Conservation (phyloP, 2,329 filamentous ascomycete genomes). For the Tolypocladium pustulatum region DNA sequence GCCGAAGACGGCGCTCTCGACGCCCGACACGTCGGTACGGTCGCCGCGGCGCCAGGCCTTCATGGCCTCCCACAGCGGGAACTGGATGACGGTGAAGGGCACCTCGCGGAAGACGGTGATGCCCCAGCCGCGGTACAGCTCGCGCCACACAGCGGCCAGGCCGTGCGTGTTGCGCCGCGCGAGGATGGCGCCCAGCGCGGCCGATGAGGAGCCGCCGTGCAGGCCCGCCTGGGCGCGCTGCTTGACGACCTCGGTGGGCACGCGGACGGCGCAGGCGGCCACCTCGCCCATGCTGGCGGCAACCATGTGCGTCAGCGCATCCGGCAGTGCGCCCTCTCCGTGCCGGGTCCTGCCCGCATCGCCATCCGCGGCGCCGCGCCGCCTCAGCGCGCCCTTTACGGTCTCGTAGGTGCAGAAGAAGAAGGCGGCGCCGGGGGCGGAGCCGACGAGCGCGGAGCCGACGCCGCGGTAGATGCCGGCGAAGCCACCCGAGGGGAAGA, state of each 20-base stretch:
- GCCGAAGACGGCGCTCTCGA: slow-evolving; percentile 77
- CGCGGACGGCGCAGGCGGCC: slow-evolving; percentile 81
- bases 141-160: slow-evolving; percentile 55
- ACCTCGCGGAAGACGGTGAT: slow-evolving; percentile 95
- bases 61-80: slow-evolving; percentile 91
- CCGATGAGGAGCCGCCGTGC: slow-evolving; percentile 58
- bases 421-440: slow-evolving; percentile 84
- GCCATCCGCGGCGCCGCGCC: neutral
- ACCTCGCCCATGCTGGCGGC: slow-evolving; percentile 83
- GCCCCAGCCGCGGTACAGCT: slow-evolving; percentile 84
- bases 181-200: slow-evolving; percentile 62
- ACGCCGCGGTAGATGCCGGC: slow-evolving; percentile 87
- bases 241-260: slow-evolving; percentile 95
- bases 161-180: slow-evolving; percentile 31
- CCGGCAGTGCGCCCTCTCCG: slow-evolving; percentile 10
- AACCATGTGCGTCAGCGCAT: slow-evolving; percentile 58
- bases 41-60: slow-evolving; percentile 49
- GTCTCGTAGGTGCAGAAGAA: slow-evolving; percentile 96
- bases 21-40: slow-evolving; percentile 44
- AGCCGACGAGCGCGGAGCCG: slow-evolving; percentile 80
- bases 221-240: slow-evolving; percentile 87
- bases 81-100: slow-evolving; percentile 94
- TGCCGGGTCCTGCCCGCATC: neutral
- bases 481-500: slow-evolving; percentile 79
- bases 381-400: slow-evolving; percentile 45